Evolutionary conservation across 1,139 yeast species (phyloP), one percentile per base, ranked within the genome.

Genomic region (Meyerozyma smithsonii): DNA sequence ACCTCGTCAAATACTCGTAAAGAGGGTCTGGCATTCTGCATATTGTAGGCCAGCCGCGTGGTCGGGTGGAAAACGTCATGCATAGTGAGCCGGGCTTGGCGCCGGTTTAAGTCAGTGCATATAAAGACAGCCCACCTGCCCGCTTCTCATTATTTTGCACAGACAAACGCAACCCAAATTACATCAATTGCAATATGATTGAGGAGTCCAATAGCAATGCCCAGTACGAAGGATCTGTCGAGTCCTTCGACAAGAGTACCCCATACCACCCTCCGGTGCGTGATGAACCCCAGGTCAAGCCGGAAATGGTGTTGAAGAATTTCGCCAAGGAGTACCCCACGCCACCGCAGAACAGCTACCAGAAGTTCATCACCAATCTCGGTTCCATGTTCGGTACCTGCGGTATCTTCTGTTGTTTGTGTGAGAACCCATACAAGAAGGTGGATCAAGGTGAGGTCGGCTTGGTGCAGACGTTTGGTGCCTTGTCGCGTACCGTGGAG

Each of bases 401-500:
- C 39, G 89, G 89, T 45, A 62, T 79, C 33, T 84, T 83, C 42
- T 75, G 83, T 50, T 80, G 76, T 52, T 54, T 72, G 42, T 79
- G 85, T 55, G 59, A 73, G 23, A 81, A 80, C 52, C 88, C 88
- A 8, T 82, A 77, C 63, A 66, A 72, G 52, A 66, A 70, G 36
- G 85, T 83, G 33, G 62, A 72, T 34, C 87, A 82, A 59, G 90
- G 90, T 55, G 69, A 77, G 44, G 88, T 83, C 42, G 90, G 89
- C 12, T 66, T 83, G 44, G 72, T 83, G 36, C 83, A 84, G 41
- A 72, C 76, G 35, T 83, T 81, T 56, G 90, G 90, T 51, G 81
- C 84, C 40, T 69, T 82, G 48, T 69, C 82, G 43, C 68, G 81
- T 56, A 69, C 82, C 6, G 84, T 77, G 30, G 89, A 82, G 55